Evolutionary conservation across 192 early-diverging fungal species (phyloP).

Genomic region (Pecoramyces ruminantium): DNA sequence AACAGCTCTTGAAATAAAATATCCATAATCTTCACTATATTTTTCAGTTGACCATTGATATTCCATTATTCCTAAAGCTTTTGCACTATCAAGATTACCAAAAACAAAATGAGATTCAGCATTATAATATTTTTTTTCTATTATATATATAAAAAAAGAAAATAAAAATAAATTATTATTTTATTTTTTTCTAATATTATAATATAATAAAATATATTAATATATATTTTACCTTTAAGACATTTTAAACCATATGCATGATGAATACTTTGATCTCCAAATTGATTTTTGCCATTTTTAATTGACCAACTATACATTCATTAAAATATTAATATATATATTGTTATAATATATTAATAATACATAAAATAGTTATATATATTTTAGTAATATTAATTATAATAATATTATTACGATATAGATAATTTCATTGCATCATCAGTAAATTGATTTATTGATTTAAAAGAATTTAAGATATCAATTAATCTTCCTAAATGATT

Average conservation of each 20-base stretch:
- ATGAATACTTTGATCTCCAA: slow-evolving; percentile 52
- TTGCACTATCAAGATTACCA: slow-evolving; percentile 66
- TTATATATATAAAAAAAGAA: too few relatives aligned
- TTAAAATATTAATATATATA: too few relatives aligned
- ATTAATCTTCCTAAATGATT: slow-evolving; percentile 25
- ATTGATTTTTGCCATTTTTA: slow-evolving; percentile 24
- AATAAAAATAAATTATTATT: too few relatives aligned
- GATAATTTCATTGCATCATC: slow-evolving; percentile 29
- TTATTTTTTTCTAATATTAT: too few relatives aligned
- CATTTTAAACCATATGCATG: slow-evolving; percentile 52
- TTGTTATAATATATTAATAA: too few relatives aligned
- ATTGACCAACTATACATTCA: slow-evolving; percentile 33
- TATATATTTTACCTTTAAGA: slow-evolving; percentile 49
- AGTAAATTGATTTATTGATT: slow-evolving; percentile 28
- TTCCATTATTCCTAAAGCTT: slow-evolving; percentile 51
- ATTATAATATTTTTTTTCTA: slow-evolving; percentile 52
- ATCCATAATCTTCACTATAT: slow-evolving; percentile 44
- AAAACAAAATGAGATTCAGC: slow-evolving; percentile 76
- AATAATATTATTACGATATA: slow-evolving; percentile 1
- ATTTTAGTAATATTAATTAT: too few relatives aligned
- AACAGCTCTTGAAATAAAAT: slow-evolving; percentile 60
- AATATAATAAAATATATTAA: too few relatives aligned
- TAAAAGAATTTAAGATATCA: slow-evolving; percentile 45
- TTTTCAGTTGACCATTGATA: slow-evolving; percentile 55
- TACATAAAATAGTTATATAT: too few relatives aligned